Evolutionary conservation across 2,329 filamentous ascomycete genomes (phyloP), one percentile per base, ranked within the genome.

Genomic region (Akanthomyces muscarius): DNA sequence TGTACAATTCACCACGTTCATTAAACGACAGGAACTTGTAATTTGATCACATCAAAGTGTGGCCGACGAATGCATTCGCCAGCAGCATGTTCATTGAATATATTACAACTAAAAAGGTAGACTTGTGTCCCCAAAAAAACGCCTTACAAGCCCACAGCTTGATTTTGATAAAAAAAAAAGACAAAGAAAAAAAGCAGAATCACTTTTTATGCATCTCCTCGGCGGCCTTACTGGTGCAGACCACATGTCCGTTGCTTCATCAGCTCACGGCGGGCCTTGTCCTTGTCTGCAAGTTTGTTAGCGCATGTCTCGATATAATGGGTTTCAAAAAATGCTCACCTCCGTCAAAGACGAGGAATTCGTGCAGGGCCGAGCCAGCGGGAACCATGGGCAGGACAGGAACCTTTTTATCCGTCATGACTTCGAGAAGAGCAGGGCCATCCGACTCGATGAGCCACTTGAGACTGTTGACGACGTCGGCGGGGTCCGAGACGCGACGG

Each of bases 361-460:
- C 95, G 74, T 98, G 92, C 71, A 99, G 82, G 64, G 84, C 94
- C 66, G 85, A 89, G 44, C 95, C 95, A 45, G 86, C 89, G 4
- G 94, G 94, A 53, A 99, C 95, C 95, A 98, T 98, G 44, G 95
- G 95, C 71, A 98, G 80, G n/a, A 99, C 94, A 53, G 94, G 94
- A 30, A 95, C 89, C 85, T 95, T 89, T 80, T 89, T 89, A 76
- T 98, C 95, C 4, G 91, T 95, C 59, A 97, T 83, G 61, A 99
- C 89, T 79, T 98, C 94, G 65, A 99, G 82, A 67, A 98, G 83
- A 47, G 93, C 93, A 23, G 95, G 95, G n/a, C 94, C 95, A 36
- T 97, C 90, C 6, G 86, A 87, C 71, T 92, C 85, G 69, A 98
- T 90, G 74, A 98, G 84, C 92, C 95, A 97, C 77, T 89, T 86